These are phyloP conservation scores for Magnolia officinalis DNA, from an alignment of 164 flowering plant genomes.

Conservation along the genomic window DNA sequence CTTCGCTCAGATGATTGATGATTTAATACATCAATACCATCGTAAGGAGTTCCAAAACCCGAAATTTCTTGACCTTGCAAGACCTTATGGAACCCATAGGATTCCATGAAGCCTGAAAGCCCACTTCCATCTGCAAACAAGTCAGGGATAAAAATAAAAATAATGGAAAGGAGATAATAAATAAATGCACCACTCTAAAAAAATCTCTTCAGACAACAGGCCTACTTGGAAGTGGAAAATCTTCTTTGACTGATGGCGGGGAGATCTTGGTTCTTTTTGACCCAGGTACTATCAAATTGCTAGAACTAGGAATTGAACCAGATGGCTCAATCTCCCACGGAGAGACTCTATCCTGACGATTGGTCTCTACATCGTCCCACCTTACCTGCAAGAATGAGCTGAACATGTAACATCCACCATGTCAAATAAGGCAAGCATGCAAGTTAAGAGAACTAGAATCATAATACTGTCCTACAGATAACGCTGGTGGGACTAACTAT, in stretches of 20 bases:
- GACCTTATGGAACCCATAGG: slow-evolving; percentile 93
- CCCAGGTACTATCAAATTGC: slow-evolving; percentile 36
- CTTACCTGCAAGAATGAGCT: slow-evolving; percentile 57
- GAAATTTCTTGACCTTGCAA: slow-evolving; percentile 99
- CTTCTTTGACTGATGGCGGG: slow-evolving; percentile 44
- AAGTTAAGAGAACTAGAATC: not conserved
- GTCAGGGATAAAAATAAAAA: not conserved
- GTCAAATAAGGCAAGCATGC: not conserved
- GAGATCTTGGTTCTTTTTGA: slow-evolving; percentile 64
- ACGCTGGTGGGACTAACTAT: too few relatives aligned
- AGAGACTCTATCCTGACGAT: slow-evolving; percentile 66
- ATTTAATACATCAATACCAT: slow-evolving; percentile 35
- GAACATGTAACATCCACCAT: not conserved
- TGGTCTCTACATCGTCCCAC: slow-evolving; percentile 73
- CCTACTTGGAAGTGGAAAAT: slow-evolving; percentile 60
- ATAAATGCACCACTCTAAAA: not conserved
- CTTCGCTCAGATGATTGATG: slow-evolving; percentile 38
- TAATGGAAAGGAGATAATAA: not conserved
- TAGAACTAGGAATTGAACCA: slow-evolving; percentile 50
- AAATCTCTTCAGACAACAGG: not conserved
- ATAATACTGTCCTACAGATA: not conserved
- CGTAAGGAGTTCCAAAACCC: slow-evolving; percentile 40
- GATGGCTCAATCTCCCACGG: slow-evolving; percentile 93
- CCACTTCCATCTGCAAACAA: slow-evolving; percentile 52
- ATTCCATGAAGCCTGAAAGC: slow-evolving; percentile 68